Percentiles rank a stretch among this genome's conserved stretches.
Evolutionary conservation across 2,329 filamentous ascomycete species (phyloP).

Genomic region (Microcyclosporella mali): DNA sequence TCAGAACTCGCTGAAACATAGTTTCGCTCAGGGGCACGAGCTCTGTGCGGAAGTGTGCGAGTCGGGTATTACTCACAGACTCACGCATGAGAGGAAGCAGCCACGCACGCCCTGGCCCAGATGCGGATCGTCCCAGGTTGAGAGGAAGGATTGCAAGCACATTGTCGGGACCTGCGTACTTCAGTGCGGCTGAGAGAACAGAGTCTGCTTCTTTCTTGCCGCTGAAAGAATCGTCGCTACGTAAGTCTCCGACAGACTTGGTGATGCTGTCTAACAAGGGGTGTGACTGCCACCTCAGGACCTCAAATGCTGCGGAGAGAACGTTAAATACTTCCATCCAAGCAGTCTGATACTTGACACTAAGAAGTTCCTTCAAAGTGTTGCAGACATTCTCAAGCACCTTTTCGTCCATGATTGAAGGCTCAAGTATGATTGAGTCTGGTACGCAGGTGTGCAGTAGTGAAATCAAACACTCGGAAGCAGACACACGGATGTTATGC

Average conservation of each 20-base stretch:
- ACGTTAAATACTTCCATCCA: slow-evolving; percentile 95
- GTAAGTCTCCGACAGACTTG: slow-evolving; percentile 76
- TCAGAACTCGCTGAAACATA: slow-evolving; percentile 82
- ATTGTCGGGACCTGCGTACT: slow-evolving; percentile 81
- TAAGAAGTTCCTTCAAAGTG: slow-evolving; percentile 67
- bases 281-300: slow-evolving; percentile 74
- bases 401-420: slow-evolving; percentile 90
- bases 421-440: slow-evolving; percentile 72
- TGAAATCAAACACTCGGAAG: slow-evolving; percentile 89
- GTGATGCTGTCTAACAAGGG: slow-evolving; percentile 72
- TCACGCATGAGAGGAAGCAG: slow-evolving; percentile 87
- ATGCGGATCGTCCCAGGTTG: slow-evolving; percentile 69
- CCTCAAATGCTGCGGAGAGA: slow-evolving; percentile 77
- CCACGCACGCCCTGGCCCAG: slow-evolving; percentile 83
- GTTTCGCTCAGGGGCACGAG: slow-evolving; percentile 83
- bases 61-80: slow-evolving; percentile 78
- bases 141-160: slow-evolving; percentile 78
- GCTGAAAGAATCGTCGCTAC: slow-evolving; percentile 78
- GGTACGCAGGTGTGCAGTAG: slow-evolving; percentile 89
- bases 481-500: slow-evolving; percentile 88
- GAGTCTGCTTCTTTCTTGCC: slow-evolving; percentile 94
- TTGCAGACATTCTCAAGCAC: slow-evolving; percentile 73
- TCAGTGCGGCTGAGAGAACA: slow-evolving; percentile 79
- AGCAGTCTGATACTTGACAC: slow-evolving; percentile 84
- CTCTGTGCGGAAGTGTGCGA: slow-evolving; percentile 77